Conservation (phyloP, 192 early-diverging fungal genomes). For the Jimgerdemannia lactiflua region DNA sequence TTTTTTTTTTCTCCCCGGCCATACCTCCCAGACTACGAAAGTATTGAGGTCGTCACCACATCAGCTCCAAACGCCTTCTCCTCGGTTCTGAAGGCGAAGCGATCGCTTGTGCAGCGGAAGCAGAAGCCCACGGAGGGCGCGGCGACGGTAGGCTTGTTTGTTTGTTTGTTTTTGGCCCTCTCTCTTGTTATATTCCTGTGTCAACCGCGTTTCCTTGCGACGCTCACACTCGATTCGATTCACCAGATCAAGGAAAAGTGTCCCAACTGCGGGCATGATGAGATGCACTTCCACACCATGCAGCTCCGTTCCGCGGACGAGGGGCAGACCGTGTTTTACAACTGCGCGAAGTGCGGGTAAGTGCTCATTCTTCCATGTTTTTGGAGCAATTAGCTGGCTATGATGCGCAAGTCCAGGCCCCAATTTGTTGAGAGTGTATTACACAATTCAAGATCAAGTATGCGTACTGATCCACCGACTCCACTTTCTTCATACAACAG, state of each 20-base stretch:
- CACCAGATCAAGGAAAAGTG: slow-evolving; percentile 91
- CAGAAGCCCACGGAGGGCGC: slow-evolving; percentile 30
- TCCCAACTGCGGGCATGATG: slow-evolving; percentile 87
- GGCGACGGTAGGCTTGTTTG: slow-evolving; percentile 39
- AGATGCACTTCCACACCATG: slow-evolving; percentile 96
- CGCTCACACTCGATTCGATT: neutral
- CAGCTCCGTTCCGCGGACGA: slow-evolving; percentile 98
- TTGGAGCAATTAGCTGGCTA: no score
- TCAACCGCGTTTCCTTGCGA: neutral
- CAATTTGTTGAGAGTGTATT: no score
- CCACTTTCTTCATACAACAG: neutral
- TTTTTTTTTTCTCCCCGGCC: neutral
- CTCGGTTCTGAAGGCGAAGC: slow-evolving; percentile 67
- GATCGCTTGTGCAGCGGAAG: slow-evolving; percentile 57
- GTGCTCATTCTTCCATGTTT: neutral
- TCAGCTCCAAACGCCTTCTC: slow-evolving; percentile 78
- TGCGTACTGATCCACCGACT: neutral
- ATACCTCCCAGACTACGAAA: slow-evolving; percentile 61
- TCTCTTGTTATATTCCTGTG: neutral
- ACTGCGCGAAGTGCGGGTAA: slow-evolving; percentile 93
- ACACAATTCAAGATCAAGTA: no score
- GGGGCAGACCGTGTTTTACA: slow-evolving; percentile 99
- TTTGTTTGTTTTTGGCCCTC: neutral
- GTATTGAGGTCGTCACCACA: slow-evolving; percentile 77
- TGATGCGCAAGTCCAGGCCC: no score